These are phyloP conservation scores for Mycena indigotica DNA, from an alignment of 768 basidiomycete species.

Conservation along the genomic window DNA sequence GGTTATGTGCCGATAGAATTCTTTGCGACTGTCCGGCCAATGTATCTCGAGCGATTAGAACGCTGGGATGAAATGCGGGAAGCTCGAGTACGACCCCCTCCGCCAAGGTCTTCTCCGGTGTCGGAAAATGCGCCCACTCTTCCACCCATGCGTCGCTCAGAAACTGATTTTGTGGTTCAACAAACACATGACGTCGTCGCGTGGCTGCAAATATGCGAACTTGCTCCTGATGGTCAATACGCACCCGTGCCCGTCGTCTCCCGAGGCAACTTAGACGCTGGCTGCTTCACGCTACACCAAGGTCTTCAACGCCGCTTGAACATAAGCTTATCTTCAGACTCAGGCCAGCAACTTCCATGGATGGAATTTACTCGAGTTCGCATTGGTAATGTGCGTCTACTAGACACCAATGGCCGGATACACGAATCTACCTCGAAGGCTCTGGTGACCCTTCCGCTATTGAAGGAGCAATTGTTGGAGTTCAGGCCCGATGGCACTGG, in stretches of 20 bases:
- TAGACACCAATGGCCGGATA: conserved; percentile 80
- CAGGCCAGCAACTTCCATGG: conserved; percentile 90
- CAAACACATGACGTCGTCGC: conserved; percentile 91
- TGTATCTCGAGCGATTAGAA: conserved; percentile 86
- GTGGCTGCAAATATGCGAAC: conserved; percentile 83
- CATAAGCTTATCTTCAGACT: conserved; percentile 80
- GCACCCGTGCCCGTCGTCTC: conserved; percentile 81
- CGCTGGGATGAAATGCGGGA: conserved; percentile 95
- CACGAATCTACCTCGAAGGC: conserved; percentile 77
- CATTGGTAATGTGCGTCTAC: conserved; percentile 80
- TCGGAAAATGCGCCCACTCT: conserved; percentile 45
- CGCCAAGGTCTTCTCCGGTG: conserved; percentile 37
- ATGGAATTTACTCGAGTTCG: conserved; percentile 72
- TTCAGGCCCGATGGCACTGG: conserved; percentile 88
- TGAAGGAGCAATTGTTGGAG: conserved; percentile 70
- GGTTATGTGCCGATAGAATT: conserved; percentile 89
- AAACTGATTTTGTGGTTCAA: conserved; percentile 86
- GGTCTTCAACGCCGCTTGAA: conserved; percentile 86
- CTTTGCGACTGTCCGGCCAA: conserved; percentile 79
- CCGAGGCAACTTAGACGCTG: conserved; percentile 73
- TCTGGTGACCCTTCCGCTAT: conserved; percentile 71
- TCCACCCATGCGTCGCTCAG: conserved; percentile 88
- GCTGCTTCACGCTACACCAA: conserved; percentile 88
- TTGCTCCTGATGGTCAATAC: conserved; percentile 84
- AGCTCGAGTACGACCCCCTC: conserved; percentile 51